phyloP scores from a whole-genome alignment of 2,329 filamentous ascomycete species.

The Aaosphaeria arxii region DNA sequence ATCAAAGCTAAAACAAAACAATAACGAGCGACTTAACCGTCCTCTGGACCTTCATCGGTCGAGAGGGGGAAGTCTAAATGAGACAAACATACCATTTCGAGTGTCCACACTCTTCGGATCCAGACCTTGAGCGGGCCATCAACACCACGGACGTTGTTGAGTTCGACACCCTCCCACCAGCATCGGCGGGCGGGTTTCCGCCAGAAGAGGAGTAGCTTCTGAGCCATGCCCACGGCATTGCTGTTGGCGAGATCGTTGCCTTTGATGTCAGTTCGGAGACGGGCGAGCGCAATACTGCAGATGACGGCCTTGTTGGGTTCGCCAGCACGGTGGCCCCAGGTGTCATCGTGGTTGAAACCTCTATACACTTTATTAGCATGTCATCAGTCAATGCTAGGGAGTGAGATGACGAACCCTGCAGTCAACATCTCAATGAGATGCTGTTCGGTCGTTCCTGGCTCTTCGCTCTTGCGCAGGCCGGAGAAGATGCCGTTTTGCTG shows the following conservation, averaged over 20 bases:
- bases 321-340: slow-evolving; percentile 93
- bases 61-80: too few species aligned
- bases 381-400: background rate
- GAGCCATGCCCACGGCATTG: slow-evolving; percentile 91
- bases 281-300: slow-evolving; percentile 89
- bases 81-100: slow-evolving; percentile 70
- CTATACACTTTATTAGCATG: slow-evolving; percentile 47
- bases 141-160: slow-evolving; percentile 85
- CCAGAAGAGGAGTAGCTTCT: slow-evolving; percentile 97
- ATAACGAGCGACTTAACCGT: too few species aligned
- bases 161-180: slow-evolving; percentile 98
- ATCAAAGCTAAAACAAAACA: background rate
- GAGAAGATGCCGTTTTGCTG: slow-evolving; percentile 95
- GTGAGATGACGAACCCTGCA: slow-evolving; percentile 70
- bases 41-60: too few species aligned
- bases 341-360: slow-evolving; percentile 93
- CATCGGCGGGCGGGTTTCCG: slow-evolving; percentile 92
- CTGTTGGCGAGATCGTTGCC: slow-evolving; percentile 71
- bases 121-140: slow-evolving; percentile 93
- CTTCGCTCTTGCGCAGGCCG: slow-evolving; percentile 89
- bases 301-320: slow-evolving; percentile 99
- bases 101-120: slow-evolving; percentile 96
- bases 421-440: slow-evolving; percentile 99
- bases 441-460: slow-evolving; percentile 93
- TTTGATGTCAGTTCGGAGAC: slow-evolving; percentile 85